Evolutionary conservation across 805 yeast genomes (phyloP).

Genomic region (Candida sithepensis): DNA sequence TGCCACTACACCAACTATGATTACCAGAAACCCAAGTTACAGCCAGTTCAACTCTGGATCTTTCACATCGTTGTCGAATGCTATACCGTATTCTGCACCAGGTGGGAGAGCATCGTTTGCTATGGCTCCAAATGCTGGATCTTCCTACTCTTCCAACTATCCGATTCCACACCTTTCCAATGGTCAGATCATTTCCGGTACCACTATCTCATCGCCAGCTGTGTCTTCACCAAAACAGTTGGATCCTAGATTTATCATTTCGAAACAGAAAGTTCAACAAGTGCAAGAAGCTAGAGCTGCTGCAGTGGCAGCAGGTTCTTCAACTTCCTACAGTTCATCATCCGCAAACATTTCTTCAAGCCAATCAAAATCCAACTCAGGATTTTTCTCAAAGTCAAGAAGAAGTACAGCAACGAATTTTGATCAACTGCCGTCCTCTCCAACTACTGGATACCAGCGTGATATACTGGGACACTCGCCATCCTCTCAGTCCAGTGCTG

Average conservation of each 20-base stretch:
- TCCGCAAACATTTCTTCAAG: conserved; percentile 11
- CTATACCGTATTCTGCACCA: conserved; percentile 71
- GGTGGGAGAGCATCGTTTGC: conserved; percentile 45
- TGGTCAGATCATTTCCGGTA: conserved; percentile 58
- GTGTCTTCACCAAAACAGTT: conserved; percentile 54
- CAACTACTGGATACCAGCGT: conserved; percentile 30
- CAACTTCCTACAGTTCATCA: background rate
- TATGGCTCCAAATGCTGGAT: conserved; percentile 10
- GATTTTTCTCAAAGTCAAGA: conserved; percentile 46
- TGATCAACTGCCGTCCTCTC: conserved; percentile 29
- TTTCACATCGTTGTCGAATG: conserved; percentile 46
- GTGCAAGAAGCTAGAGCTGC: conserved; percentile 44
- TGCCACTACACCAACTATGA: conserved; percentile 7
- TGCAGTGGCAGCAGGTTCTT: background rate
- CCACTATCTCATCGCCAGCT: conserved; percentile 67
- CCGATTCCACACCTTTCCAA: conserved; percentile 50
- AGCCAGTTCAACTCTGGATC: conserved; percentile 23
- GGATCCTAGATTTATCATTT: conserved; percentile 84
- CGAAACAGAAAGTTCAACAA: conserved; percentile 67
- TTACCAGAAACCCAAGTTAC: conserved; percentile 13
- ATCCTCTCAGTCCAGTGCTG: conserved; percentile 29
- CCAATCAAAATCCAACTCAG: conserved; percentile 47
- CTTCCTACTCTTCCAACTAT: conserved; percentile 5
- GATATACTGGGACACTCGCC: conserved; percentile 29
- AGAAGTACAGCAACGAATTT: conserved; percentile 33